Evolutionary conservation across 257 asterid species (phyloP).

Genomic region (Salvia splendens): DNA sequence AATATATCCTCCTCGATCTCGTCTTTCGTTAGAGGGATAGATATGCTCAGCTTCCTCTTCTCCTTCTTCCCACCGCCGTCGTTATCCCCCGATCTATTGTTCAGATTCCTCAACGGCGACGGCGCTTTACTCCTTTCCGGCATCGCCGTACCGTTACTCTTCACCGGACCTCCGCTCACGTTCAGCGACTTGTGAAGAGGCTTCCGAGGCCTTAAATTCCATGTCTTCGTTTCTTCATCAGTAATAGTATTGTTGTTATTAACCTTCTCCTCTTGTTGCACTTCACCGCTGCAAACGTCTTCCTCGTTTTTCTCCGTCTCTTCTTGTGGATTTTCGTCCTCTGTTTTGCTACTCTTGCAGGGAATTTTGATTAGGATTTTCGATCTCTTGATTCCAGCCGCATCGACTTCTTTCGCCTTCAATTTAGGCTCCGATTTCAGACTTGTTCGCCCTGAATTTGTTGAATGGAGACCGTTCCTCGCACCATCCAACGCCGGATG

Average conservation of each 20-base stretch:
- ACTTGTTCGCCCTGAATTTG: constrained; percentile 29
- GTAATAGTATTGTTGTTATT: constrained; percentile 22
- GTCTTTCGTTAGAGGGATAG: constrained; percentile 47
- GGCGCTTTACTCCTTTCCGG: constrained; percentile 45
- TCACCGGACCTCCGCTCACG: constrained; percentile 39
- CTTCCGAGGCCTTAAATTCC: constrained; percentile 67
- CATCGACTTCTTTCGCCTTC: constrained; percentile 36
- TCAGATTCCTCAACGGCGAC: constrained; percentile 42
- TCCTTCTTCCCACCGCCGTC: constrained; percentile 49
- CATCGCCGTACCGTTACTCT: constrained; percentile 20
- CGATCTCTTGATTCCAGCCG: constrained; percentile 36
- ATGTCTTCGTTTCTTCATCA: constrained; percentile 53
- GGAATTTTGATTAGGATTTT: constrained; percentile 49
- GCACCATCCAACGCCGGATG: constrained; percentile 25
- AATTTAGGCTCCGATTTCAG: constrained; percentile 38
- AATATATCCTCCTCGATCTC: constrained; percentile 78
- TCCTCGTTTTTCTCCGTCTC: constrained; percentile 31
- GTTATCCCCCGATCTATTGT: constrained; percentile 39
- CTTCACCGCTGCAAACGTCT: constrained; percentile 32
- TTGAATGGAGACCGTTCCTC: constrained; percentile 25
- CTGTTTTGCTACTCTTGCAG: constrained; percentile 40
- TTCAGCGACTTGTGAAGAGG: constrained; percentile 40
- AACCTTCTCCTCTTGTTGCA: constrained; percentile 37
- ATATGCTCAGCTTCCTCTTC: constrained; percentile 49
- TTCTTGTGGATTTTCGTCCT: constrained; percentile 34